Base-by-base conservation (phyloP, 2,329 filamentous ascomycete species). In the Trichophyton equinum region DNA sequence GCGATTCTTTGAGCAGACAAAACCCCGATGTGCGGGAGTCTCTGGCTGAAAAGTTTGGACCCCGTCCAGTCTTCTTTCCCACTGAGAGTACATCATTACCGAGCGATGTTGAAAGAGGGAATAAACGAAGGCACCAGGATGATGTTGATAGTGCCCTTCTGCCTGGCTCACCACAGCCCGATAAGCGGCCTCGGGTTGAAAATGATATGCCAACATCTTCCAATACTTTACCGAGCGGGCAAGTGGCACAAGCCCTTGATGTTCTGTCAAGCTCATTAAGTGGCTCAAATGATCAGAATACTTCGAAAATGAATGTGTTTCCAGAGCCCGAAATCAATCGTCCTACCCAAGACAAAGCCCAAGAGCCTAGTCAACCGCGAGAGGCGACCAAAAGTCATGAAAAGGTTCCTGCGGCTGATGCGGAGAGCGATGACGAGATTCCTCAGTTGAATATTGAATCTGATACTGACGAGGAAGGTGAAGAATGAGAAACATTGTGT, bases 391-490 rank as follows among this genome's bases (percentile, higher is more conserved):
- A 33, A 2, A 20, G n/a, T 9, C 25, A 22, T 22, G 13, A 33
- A 20, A 15, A 20, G 38, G 5, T 7, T 20, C 2, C 6, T 55
- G 27, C n/a, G 11, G 5, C 66, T 18, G 74, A 71, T 30, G 74
- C 76, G 58, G 74, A 74, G 36, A 77, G 75, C 62, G 78, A 77
- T 62, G 77, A 78, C 64, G 79, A 79, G 60, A 74, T 80, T 63
- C 79, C 79, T 1, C 72, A 75, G 33, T 69, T 81, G 46, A 74
- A 78, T 62, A 67, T 77, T n/a, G 76, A 76, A 18, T 66, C 75
- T n/a, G 76, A 77, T 64, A 76, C 76, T 3, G 75, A 76, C 56
- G 75, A 77, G 36, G 76, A 77, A 6, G 71, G 72, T 4, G 69
- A 69, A 20, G 9, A 57, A 1, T 40, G 36, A 57, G 36, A 22